Conservation (phyloP, 2,329 filamentous ascomycete genomes). For the Beauveria asiatica region DNA sequence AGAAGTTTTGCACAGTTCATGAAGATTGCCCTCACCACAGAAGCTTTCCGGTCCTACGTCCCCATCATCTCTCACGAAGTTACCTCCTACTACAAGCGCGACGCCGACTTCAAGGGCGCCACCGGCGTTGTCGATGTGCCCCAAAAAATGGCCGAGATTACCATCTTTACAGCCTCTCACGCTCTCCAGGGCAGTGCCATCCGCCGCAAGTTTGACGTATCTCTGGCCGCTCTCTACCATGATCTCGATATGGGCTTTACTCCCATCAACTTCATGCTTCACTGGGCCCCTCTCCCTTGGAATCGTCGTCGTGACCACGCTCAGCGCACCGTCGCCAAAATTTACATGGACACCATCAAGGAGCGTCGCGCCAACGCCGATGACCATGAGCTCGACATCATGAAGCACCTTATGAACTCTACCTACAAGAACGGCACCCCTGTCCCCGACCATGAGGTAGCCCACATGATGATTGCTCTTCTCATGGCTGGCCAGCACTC, state of each 20-base stretch:
- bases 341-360: slow-evolving; percentile 76
- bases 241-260: slow-evolving; percentile 86
- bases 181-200: slow-evolving; percentile 79
- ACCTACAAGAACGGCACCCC: slow-evolving; percentile 73
- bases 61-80: slow-evolving; percentile 70
- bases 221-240: slow-evolving; percentile 75
- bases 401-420: slow-evolving; percentile 82
- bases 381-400: slow-evolving; percentile 62
- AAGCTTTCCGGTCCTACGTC: slow-evolving; percentile 68
- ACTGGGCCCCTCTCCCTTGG: slow-evolving; percentile 82
- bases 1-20: slow-evolving; percentile 48
- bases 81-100: slow-evolving; percentile 61
- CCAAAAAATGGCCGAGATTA: slow-evolving; percentile 73
- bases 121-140: slow-evolving; percentile 64
- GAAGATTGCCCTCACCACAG: slow-evolving; percentile 70
- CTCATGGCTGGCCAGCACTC: slow-evolving; percentile 91
- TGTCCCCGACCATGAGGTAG: slow-evolving; percentile 77
- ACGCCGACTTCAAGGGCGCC: slow-evolving; percentile 56
- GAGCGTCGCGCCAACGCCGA: slow-evolving; percentile 50
- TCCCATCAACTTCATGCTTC: slow-evolving; percentile 82
- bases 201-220: slow-evolving; percentile 69
- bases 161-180: slow-evolving; percentile 82
- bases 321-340: slow-evolving; percentile 69
- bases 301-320: slow-evolving; percentile 75
- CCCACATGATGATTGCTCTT: slow-evolving; percentile 89